These are phyloP conservation scores for Neocallimastix lanati DNA, from an alignment of 192 early-diverging fungal genomes.

Conservation along the genomic window DNA sequence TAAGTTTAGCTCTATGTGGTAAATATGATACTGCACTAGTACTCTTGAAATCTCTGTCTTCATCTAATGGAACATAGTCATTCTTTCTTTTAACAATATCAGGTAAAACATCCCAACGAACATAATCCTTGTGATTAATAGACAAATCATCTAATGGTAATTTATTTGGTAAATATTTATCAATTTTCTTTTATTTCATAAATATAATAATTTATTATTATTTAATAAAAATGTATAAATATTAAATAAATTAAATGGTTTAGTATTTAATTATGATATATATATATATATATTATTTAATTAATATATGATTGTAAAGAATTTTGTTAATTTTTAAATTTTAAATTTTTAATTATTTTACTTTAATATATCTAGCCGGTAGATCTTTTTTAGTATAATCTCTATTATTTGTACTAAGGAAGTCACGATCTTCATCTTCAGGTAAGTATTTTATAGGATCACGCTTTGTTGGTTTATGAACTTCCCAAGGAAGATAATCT, in stretches of 20 bases:
- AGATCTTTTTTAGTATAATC: not conserved
- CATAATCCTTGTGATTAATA: not conserved
- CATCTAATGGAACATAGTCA: not conserved
- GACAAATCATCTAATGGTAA: not conserved
- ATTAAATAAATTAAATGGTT: too few relatives aligned
- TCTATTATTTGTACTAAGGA: not conserved
- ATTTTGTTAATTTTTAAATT: too few relatives aligned
- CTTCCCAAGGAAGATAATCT: not conserved
- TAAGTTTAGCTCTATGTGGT: not conserved
- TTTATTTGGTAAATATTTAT: not conserved
- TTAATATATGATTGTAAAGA: too few relatives aligned
- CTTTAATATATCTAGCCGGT: not conserved
- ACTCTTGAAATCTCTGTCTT: not conserved
- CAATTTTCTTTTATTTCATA: not conserved
- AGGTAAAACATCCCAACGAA: not conserved
- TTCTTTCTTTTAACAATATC: not conserved
- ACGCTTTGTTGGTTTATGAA: not conserved
- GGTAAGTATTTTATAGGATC: not conserved
- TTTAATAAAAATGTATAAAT: too few relatives aligned
- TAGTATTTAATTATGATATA: too few relatives aligned
- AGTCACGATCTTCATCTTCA: not conserved
- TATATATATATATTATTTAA: not conserved
- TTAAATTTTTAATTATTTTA: too few relatives aligned
- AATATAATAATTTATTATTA: too few relatives aligned
- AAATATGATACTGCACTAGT: not conserved